Evolutionary conservation across 2,329 filamentous ascomycete species (phyloP).

Genomic region (Arthrobotrys sinensis): DNA sequence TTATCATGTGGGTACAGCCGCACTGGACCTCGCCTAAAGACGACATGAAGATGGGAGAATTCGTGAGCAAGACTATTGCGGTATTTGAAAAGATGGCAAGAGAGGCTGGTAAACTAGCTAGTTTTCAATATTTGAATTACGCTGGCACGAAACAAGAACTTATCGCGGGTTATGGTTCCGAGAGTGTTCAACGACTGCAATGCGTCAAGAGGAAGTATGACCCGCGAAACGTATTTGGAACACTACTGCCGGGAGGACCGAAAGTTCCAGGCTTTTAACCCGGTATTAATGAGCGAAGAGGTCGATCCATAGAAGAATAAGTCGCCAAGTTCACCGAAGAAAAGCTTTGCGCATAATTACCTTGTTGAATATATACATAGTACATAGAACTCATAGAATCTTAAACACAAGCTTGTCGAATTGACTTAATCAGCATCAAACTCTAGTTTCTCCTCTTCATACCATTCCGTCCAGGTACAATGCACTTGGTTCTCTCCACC

Average conservation of each 20-base stretch:
- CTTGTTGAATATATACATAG: no score
- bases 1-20: conserved; percentile 18
- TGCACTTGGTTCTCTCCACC: not conserved
- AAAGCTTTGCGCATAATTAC: no score
- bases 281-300: not conserved
- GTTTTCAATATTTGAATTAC: conserved; percentile 70
- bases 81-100: conserved; percentile 64
- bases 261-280: conserved; percentile 63
- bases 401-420: no score
- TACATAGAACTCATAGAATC: no score
- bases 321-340: no score
- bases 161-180: conserved; percentile 68
- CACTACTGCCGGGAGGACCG: conserved; percentile 66
- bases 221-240: conserved; percentile 65
- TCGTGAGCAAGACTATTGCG: conserved; percentile 50
- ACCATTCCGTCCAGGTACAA: no score
- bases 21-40: conserved; percentile 26
- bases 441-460: no score
- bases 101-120: conserved; percentile 66
- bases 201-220: conserved; percentile 64
- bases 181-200: conserved; percentile 66
- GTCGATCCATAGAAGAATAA: no score
- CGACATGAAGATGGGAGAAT: conserved; percentile 25
- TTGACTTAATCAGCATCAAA: no score
- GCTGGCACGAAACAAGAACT: conserved; percentile 69